These are phyloP conservation scores for Tolypocladium tropicale DNA, from an alignment of 2,329 filamentous ascomycete species.

Conservation along the genomic window DNA sequence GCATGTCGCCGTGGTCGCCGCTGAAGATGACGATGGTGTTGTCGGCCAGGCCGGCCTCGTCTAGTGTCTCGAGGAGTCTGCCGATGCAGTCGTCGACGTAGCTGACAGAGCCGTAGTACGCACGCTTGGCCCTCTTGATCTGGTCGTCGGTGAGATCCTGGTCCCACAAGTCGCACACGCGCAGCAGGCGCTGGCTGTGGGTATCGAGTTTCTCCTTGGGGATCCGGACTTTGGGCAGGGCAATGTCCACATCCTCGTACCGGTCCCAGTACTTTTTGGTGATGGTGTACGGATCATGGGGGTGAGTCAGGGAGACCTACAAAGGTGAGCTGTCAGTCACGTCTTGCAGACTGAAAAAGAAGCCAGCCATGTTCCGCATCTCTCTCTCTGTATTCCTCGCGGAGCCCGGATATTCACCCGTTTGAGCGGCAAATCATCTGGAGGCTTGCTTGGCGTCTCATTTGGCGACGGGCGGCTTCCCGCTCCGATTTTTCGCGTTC, in stretches of 20 bases:
- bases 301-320: conserved; percentile 78
- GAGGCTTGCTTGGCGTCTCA: background rate
- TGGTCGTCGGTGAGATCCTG: conserved; percentile 77
- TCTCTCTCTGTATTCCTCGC: background rate
- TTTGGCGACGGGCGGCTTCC: background rate
- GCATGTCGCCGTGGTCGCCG: conserved; percentile 92
- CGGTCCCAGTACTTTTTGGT: conserved; percentile 88
- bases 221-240: conserved; percentile 67
- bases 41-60: conserved; percentile 68
- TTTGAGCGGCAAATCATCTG: background rate
- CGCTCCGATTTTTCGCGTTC: background rate
- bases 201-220: conserved; percentile 73
- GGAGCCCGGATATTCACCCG: background rate
- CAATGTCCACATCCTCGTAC: conserved; percentile 83
- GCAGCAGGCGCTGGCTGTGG: conserved; percentile 77
- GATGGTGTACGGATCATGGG: conserved; percentile 92
- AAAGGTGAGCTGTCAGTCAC: background rate
- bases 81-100: conserved; percentile 93
- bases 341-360: background rate
- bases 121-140: conserved; percentile 73
- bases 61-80: conserved; percentile 65
- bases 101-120: conserved; percentile 87
- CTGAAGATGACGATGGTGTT: conserved; percentile 89
- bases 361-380: too few species aligned
- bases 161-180: conserved; percentile 79